Conservation (phyloP, 345 rosid species). For the Mangifera indica region DNA sequence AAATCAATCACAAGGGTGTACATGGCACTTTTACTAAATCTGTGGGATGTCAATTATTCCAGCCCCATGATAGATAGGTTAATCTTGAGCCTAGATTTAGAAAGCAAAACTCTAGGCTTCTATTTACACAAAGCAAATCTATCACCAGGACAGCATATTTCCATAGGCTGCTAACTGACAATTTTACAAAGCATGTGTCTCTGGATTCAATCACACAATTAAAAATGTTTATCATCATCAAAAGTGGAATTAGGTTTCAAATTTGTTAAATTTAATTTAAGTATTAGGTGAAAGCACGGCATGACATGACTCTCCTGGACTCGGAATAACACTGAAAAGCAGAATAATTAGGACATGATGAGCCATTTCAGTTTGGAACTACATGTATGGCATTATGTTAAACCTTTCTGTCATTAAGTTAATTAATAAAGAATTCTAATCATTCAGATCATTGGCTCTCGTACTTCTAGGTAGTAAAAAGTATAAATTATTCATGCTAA, state of each 20-base stretch:
- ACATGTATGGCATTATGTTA: neutral
- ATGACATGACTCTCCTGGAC: neutral
- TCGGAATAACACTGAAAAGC: neutral
- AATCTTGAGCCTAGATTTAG: neutral
- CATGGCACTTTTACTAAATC: too few species aligned
- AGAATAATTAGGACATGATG: neutral
- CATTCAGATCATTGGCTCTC: too few species aligned
- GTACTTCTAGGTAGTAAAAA: too few species aligned
- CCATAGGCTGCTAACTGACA: neutral
- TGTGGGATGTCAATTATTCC: too few species aligned
- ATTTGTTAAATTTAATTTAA: neutral
- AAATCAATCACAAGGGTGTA: too few species aligned
- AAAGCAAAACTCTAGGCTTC: neutral
- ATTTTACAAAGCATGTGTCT: neutral
- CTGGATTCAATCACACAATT: neutral
- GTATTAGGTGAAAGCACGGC: slow-evolving; percentile 1
- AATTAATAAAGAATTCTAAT: too few species aligned
- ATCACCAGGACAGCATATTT: neutral
- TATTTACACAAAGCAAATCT: too few species aligned
- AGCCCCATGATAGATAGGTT: too few species aligned
- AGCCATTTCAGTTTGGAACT: neutral
- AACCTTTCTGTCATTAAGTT: neutral
- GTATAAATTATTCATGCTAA: too few species aligned
- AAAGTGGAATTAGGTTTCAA: neutral
- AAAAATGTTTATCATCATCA: neutral